Base-by-base conservation (phyloP, 225 moss, liverwort and hornwort species). In the Polytrichum formosum region DNA sequence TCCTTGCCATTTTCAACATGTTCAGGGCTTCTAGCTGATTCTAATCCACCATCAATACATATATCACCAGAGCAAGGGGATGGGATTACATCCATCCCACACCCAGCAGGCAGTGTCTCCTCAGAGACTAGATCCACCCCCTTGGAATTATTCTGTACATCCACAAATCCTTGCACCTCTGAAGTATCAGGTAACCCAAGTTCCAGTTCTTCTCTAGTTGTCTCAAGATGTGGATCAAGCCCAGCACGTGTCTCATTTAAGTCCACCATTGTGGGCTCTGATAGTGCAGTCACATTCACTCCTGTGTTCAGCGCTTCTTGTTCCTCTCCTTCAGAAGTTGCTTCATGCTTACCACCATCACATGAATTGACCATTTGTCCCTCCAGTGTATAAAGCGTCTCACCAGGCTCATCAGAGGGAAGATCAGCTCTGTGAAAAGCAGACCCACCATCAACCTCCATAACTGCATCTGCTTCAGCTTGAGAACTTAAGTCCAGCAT, bases 211-310 rank as follows among this genome's bases (percentile, higher is more conserved):
- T 86, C 86, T 76, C 80, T 83, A 75, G 83, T 75, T 33, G 78
- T 83, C 73, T 86, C 86, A 65, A 86, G 83, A 83, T 86, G 86
- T 71, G 86, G 86, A 78, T 86, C 86, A 75, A 86, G 29, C 23
- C 79, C 82, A 5, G 69, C 33, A 13, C 37, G 75, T 53, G 61
- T 68, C 68, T 68, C 74, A 46, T 72, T 56, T 62, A 71, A 75
- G 56, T 68, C 80, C 78, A 78, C 28, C 2, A 13, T 46, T 46
- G 46, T 46, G 46, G 46, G 46, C 46, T 46, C 46, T 46, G 33
- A 5, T 46, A 46, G 46, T 46, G 13, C 13, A 3, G 16, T 13
- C 46, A 46, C 46, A 46, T 46, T 46, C 16, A 16, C 13, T 46
- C 46, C 16, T 46, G 46, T 13, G 46, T 46, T 46, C 1, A 16